phyloP scores from a whole-genome alignment of 768 basidiomycete species.

The Serendipita sp. region DNA sequence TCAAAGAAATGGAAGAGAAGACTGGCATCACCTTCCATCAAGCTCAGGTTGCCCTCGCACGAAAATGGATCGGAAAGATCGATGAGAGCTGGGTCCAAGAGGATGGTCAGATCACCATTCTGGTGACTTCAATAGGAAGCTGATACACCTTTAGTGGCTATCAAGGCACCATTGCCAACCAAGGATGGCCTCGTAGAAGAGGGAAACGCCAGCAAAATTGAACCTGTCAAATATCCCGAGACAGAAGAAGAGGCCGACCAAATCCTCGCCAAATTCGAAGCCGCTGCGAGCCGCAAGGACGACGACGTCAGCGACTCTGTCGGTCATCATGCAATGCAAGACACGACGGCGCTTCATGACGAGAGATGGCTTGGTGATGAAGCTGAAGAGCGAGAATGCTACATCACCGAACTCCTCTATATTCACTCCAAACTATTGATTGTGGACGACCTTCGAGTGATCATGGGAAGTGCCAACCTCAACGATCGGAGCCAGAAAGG shows the following conservation, averaged over 20 bases:
- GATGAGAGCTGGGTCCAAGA: background rate
- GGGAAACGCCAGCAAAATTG: constrained; percentile 36
- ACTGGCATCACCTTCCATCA: constrained; percentile 69
- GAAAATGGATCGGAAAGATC: constrained; percentile 42
- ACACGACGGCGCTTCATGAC: constrained; percentile 41
- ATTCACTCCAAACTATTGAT: constrained; percentile 89
- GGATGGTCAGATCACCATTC: background rate
- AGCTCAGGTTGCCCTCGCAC: constrained; percentile 72
- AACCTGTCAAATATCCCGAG: constrained; percentile 51
- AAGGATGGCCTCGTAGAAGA: constrained; percentile 35
- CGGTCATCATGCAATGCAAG: constrained; percentile 59
- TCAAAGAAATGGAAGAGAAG: constrained; percentile 52
- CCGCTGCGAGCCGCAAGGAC: constrained; percentile 44
- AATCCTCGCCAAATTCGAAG: constrained; percentile 57
- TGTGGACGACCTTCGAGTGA: constrained; percentile 78
- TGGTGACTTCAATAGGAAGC: constrained; percentile 20
- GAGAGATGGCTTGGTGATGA: constrained; percentile 76
- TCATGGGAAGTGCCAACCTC: constrained; percentile 71
- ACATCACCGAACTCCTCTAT: constrained; percentile 65
- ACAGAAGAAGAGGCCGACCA: constrained; percentile 49
- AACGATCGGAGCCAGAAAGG: constrained; percentile 84
- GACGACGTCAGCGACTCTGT: constrained; percentile 59
- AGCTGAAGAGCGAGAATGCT: constrained; percentile 65
- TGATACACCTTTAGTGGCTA: constrained; percentile 34
- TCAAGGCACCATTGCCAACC: constrained; percentile 39